These are phyloP conservation scores for Xylaria arbuscula DNA, from an alignment of 2,329 filamentous ascomycete species.

Conservation along the genomic window DNA sequence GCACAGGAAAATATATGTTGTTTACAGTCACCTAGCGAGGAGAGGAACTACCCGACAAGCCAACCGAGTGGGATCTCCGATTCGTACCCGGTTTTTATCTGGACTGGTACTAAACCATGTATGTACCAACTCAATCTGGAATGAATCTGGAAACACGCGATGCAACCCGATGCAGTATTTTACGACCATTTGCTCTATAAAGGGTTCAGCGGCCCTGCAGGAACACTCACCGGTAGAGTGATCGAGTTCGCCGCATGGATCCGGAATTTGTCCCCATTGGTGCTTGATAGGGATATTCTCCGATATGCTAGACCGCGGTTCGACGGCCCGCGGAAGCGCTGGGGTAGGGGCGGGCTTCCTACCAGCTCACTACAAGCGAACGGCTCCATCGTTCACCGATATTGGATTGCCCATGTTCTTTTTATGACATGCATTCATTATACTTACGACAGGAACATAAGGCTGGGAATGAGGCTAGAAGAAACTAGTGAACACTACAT, in stretches of 20 bases:
- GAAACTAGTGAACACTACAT: background rate
- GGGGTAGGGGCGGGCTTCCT: slow-evolving; percentile 27
- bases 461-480: background rate
- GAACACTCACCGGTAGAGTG: slow-evolving; percentile 43
- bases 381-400: slow-evolving; percentile 8
- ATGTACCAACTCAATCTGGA: slow-evolving; percentile 39
- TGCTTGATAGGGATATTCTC: slow-evolving; percentile 44
- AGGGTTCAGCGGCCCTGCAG: slow-evolving; percentile 35
- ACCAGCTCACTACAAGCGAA: slow-evolving; percentile 7
- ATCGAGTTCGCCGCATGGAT: slow-evolving; percentile 28
- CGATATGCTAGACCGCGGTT: slow-evolving; percentile 41
- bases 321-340: slow-evolving; percentile 48
- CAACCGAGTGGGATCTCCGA: slow-evolving; percentile 44
- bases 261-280: slow-evolving; percentile 39
- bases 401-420: slow-evolving; percentile 3
- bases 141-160: slow-evolving; percentile 23
- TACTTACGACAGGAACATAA: background rate
- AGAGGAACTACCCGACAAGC: slow-evolving; percentile 42
- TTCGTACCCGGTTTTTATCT: slow-evolving; percentile 28
- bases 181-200: slow-evolving; percentile 2
- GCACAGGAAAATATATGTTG: slow-evolving; percentile 7
- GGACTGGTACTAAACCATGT: slow-evolving; percentile 26
- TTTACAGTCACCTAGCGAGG: slow-evolving; percentile 36
- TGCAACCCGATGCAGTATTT: slow-evolving; percentile 20
- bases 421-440: background rate